phyloP scores from a whole-genome alignment of 2,329 filamentous ascomycete species.

The Ambrosiella xylebori region DNA sequence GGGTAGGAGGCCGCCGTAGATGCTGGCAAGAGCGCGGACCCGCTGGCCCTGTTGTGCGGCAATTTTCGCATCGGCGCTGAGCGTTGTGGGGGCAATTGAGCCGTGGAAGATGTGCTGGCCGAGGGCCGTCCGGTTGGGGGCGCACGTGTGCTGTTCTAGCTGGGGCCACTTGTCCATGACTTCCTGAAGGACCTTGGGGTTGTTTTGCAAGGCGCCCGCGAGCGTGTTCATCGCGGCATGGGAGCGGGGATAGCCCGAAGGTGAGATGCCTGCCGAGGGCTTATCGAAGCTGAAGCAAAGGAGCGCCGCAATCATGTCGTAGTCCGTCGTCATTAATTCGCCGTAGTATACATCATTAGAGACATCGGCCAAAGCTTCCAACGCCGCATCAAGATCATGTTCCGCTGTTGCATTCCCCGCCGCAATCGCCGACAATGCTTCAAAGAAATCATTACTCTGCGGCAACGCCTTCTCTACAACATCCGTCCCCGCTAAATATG shows the following conservation, averaged over 20 bases:
- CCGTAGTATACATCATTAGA: slow-evolving; percentile 56
- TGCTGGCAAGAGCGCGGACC: slow-evolving; percentile 25
- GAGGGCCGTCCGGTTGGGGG: slow-evolving; percentile 15
- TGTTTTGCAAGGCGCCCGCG: slow-evolving; percentile 44
- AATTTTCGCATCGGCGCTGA: neutral
- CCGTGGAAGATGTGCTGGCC: slow-evolving; percentile 6
- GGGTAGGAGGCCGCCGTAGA: slow-evolving; percentile 39
- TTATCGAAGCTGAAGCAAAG: slow-evolving; percentile 34
- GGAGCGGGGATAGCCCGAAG: slow-evolving; percentile 22
- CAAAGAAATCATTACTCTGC: slow-evolving; percentile 23
- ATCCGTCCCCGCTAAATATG: slow-evolving; percentile 27
- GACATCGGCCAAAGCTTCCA: slow-evolving; percentile 43
- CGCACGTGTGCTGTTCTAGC: slow-evolving; percentile 25
- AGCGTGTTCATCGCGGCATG: slow-evolving; percentile 40
- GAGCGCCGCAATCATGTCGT: slow-evolving; percentile 34
- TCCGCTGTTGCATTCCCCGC: slow-evolving; percentile 24
- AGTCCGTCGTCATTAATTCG: slow-evolving; percentile 40
- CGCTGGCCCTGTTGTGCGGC: slow-evolving; percentile 18
- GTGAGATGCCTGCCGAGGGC: slow-evolving; percentile 14
- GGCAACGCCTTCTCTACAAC: slow-evolving; percentile 9
- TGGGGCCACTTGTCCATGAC: slow-evolving; percentile 31
- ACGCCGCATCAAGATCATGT: slow-evolving; percentile 28
- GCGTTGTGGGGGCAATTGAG: slow-evolving; percentile 1
- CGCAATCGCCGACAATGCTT: slow-evolving; percentile 29
- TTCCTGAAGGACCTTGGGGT: slow-evolving; percentile 39